Percentiles rank a stretch among this genome's conserved stretches.
phyloP scores from a whole-genome alignment of 2,329 filamentous ascomycete species.

The Fusarium cicatricum region DNA sequence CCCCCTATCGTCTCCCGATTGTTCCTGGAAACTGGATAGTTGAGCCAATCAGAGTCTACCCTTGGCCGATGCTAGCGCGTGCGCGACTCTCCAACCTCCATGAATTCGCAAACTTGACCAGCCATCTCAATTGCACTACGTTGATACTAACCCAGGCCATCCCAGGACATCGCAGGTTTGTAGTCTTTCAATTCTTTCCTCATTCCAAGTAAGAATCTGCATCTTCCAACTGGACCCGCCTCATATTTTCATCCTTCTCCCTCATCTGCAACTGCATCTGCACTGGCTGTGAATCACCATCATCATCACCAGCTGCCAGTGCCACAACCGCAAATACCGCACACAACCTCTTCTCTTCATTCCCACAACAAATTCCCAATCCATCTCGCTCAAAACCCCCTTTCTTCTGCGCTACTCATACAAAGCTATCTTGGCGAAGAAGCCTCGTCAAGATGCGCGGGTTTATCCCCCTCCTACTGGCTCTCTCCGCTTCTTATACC shows the following conservation, averaged over 20 bases:
- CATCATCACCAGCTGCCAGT: conserved; percentile 18
- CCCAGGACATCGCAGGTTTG: conserved; percentile 10
- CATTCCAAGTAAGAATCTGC: conserved; percentile 23
- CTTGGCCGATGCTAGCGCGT: conserved; percentile 23
- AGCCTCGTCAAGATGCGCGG: conserved; percentile 44
- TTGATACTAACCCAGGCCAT: conserved; percentile 35
- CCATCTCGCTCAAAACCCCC: not conserved
- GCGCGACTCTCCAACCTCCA: conserved; percentile 39
- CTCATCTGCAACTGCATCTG: not conserved
- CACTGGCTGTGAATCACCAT: conserved; percentile 19
- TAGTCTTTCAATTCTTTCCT: conserved; percentile 13
- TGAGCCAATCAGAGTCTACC: not conserved
- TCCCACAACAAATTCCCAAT: not conserved
- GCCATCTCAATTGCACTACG: conserved; percentile 39
- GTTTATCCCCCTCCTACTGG: conserved; percentile 41
- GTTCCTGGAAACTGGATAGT: conserved; percentile 13
- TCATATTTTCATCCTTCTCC: not conserved
- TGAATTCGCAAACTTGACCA: conserved; percentile 36
- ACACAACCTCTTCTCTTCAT: not conserved
- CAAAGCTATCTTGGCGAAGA: conserved; percentile 13
- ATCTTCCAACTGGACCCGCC: conserved; percentile 2
- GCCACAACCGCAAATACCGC: conserved; percentile 17
- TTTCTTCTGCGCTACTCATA: not conserved
- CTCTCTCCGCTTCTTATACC: conserved; percentile 42
- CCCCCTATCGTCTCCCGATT: conserved; percentile 12